These are phyloP conservation scores for Aspergillus caelatus DNA, from an alignment of 2,329 filamentous ascomycete species.

Conservation along the genomic window DNA sequence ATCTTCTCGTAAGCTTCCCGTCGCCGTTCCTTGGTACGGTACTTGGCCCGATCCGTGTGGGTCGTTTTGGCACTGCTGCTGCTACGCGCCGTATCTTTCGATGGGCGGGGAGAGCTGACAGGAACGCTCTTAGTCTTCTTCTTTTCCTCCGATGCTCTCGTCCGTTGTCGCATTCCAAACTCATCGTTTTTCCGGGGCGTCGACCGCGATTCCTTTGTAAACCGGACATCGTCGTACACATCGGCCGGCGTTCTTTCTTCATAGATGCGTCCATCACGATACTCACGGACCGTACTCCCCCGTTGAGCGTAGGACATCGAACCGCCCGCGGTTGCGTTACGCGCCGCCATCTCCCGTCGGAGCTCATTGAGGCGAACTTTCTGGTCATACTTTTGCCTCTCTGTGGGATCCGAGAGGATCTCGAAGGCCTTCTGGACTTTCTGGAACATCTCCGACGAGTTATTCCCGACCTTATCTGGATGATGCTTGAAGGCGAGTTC, in stretches of 20 bases:
- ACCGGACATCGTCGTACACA: slow-evolving; percentile 39
- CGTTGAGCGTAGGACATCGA: slow-evolving; percentile 22
- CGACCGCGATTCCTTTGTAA: slow-evolving; percentile 40
- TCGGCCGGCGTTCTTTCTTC: slow-evolving; percentile 47
- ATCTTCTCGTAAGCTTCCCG: slow-evolving; percentile 44
- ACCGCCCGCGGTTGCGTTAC: slow-evolving; percentile 34
- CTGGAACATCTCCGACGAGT: slow-evolving; percentile 80
- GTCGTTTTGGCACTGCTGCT: slow-evolving; percentile 34
- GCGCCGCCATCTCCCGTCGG: slow-evolving; percentile 58
- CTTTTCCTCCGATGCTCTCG: slow-evolving; percentile 41
- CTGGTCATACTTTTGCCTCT: slow-evolving; percentile 76
- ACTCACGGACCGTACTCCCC: slow-evolving; percentile 35
- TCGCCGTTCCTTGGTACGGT: slow-evolving; percentile 46
- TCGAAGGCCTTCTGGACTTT: slow-evolving; percentile 93
- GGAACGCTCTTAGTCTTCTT: slow-evolving; percentile 37
- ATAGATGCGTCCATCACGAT: slow-evolving; percentile 46
- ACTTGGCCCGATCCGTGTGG: slow-evolving; percentile 41
- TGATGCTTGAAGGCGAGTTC: slow-evolving; percentile 88
- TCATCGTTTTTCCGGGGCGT: slow-evolving; percentile 46
- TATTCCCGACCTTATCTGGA: slow-evolving; percentile 86
- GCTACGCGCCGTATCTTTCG: slow-evolving; percentile 38
- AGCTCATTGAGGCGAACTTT: slow-evolving; percentile 68
- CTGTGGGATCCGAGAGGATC: slow-evolving; percentile 75
- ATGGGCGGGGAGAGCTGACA: slow-evolving; percentile 26
- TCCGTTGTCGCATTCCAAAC: slow-evolving; percentile 34